Percentiles rank a stretch among this genome's conserved stretches.
These are phyloP conservation scores for Hirsutella thompsonii DNA, from an alignment of 2,329 filamentous ascomycete genomes.

Conservation along the genomic window DNA sequence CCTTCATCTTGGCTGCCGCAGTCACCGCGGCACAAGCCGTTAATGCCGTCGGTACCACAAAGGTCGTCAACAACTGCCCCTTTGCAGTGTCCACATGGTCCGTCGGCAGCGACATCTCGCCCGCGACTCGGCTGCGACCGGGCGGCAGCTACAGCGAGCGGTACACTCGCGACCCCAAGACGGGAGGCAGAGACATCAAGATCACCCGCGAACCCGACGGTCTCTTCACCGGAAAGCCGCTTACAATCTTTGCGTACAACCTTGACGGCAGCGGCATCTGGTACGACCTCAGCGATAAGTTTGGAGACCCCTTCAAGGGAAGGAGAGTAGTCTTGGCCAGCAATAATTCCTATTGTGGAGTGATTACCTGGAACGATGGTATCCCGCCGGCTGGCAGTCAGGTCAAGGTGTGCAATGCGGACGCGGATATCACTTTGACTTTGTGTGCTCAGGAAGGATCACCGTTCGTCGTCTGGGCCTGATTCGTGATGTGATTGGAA, in stretches of 20 bases:
- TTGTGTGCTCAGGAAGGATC: conserved; percentile 14
- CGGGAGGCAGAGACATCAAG: conserved; percentile 26
- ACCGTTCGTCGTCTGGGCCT: too few relatives aligned
- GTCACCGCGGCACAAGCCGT: conserved; percentile 4
- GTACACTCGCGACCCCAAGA: conserved; percentile 21
- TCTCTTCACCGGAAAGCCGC: conserved; percentile 22
- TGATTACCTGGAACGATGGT: conserved; percentile 22
- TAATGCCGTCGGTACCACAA: conserved; percentile 16
- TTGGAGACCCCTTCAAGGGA: conserved; percentile 23
- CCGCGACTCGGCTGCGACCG: conserved; percentile 12
- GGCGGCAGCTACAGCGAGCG: conserved; percentile 18
- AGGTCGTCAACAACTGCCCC: conserved; percentile 23
- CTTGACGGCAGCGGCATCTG: conserved; percentile 20
- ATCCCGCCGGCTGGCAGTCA: conserved; percentile 22
- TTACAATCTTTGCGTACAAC: conserved; percentile 26
- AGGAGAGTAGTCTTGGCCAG: conserved; percentile 18
- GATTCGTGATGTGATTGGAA: too few relatives aligned
- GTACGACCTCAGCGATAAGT: conserved; percentile 26
- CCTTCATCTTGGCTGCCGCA: conserved; percentile 4
- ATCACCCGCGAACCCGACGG: conserved; percentile 20
- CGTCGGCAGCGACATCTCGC: conserved; percentile 18
- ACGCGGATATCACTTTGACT: conserved; percentile 20
- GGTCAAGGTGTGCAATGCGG: conserved; percentile 20
- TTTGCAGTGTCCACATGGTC: conserved; percentile 23
- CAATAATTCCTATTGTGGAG: conserved; percentile 16